phyloP scores from a whole-genome alignment of 2,329 filamentous ascomycete species.

The Fusarium domesticum region DNA sequence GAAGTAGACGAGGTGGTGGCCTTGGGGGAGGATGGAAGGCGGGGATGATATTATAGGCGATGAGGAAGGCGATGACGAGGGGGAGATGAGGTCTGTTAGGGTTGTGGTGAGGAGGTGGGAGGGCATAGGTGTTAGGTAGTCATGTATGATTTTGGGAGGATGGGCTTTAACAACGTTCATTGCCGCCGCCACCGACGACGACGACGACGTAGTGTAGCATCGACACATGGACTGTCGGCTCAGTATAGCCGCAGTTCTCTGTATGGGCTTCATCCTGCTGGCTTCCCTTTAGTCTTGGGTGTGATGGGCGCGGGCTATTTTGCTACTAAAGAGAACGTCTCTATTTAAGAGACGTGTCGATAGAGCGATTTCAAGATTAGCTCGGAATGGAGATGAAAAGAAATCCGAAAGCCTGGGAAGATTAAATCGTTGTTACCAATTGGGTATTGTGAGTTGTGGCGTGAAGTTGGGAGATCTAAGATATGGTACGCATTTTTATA shows the following conservation, averaged over 20 bases:
- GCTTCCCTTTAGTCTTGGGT: background rate
- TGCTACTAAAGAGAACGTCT: no score
- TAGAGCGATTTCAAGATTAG: no score
- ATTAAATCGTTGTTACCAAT: no score
- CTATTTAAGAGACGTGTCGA: no score
- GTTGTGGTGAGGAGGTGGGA: slow-evolving; percentile 64
- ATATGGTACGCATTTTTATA: no score
- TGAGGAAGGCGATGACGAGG: slow-evolving; percentile 6
- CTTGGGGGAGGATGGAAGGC: slow-evolving; percentile 41
- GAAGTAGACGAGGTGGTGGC: no score
- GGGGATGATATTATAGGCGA: slow-evolving; percentile 22
- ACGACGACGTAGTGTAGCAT: slow-evolving; percentile 3
- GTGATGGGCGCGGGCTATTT: no score
- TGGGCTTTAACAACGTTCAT: slow-evolving; percentile 26
- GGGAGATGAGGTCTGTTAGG: slow-evolving; percentile 53
- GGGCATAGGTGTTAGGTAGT: slow-evolving; percentile 54
- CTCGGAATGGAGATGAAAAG: no score
- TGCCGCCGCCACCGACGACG: slow-evolving; percentile 12
- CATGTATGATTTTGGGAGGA: slow-evolving; percentile 38
- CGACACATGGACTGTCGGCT: slow-evolving; percentile 2
- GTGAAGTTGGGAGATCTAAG: no score
- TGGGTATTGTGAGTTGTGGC: no score
- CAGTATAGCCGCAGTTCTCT: background rate
- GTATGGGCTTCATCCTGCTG: background rate
- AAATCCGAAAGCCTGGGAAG: no score